A percentile compares a stretch with the other conserved stretches of the same genome.
phyloP scores from a whole-genome alignment of 371 early-diverging fungal genomes.

The Saksenaea vasiformis region DNA sequence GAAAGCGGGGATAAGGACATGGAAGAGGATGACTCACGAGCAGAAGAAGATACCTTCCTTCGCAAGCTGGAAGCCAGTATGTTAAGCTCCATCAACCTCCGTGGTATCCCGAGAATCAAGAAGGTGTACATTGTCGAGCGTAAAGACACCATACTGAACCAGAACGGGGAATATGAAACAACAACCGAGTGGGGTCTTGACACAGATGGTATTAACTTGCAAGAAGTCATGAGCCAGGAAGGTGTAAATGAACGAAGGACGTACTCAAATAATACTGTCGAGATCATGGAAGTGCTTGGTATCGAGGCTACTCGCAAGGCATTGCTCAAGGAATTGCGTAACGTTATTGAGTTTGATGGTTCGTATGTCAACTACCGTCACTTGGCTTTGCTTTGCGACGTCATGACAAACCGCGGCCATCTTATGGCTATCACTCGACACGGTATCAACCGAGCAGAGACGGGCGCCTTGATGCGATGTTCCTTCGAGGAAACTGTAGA shows the following conservation, averaged over 20 bases:
- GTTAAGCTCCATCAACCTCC: constrained; percentile 84
- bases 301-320: constrained; percentile 98
- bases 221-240: constrained; percentile 83
- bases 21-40: constrained; percentile 66
- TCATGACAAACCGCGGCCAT: constrained; percentile 97
- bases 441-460: constrained; percentile 98
- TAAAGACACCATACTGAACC: constrained; percentile 57
- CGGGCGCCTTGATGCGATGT: constrained; percentile 96
- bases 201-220: constrained; percentile 97
- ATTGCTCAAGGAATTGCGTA: constrained; percentile 90
- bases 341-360: constrained; percentile 98
- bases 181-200: constrained; percentile 89
- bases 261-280: constrained; percentile 92
- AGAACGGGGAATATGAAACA: constrained; percentile 69
- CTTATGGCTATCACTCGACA: constrained; percentile 99
- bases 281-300: constrained; percentile 95
- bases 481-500: constrained; percentile 99
- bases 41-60: constrained; percentile 91
- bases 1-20: constrained; percentile 62
- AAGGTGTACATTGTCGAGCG: constrained; percentile 92
- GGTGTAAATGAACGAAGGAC: constrained; percentile 85
- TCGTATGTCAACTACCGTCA: constrained; percentile 99
- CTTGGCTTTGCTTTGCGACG: constrained; percentile 94
- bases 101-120: constrained; percentile 89
- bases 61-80: constrained; percentile 83